Conservation (phyloP, 2,329 filamentous ascomycete species). For the Paraphaeosphaeria sporulosa region DNA sequence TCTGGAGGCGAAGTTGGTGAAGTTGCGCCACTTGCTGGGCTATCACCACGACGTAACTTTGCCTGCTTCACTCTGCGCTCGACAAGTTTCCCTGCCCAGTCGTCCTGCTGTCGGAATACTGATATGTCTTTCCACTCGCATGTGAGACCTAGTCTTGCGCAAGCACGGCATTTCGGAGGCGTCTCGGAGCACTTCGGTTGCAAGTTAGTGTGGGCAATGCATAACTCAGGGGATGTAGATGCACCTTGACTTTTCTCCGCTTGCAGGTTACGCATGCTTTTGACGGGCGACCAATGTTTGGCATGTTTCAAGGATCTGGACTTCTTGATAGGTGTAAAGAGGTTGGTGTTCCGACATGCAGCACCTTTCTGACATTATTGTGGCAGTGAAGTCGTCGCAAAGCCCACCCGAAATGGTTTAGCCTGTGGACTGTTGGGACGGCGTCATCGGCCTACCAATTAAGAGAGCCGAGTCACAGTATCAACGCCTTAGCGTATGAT, state of each 20-base stretch:
- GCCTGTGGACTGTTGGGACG: not conserved
- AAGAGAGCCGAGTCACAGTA: not conserved
- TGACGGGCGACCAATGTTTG: conserved; percentile 3
- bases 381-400: conserved; percentile 7
- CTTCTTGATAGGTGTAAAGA: not conserved
- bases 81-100: conserved; percentile 2
- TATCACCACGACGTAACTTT: conserved; percentile 1
- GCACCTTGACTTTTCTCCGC: conserved; percentile 8
- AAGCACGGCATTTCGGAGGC: not conserved
- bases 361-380: not conserved
- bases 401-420: conserved; percentile 17
- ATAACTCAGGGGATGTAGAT: not conserved
- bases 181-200: conserved; percentile 3
- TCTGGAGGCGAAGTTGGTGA: too few relatives aligned
- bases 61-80: conserved; percentile 9
- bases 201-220: not conserved
- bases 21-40: not conserved
- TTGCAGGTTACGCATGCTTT: not conserved
- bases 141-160: not conserved
- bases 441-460: not conserved
- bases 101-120: conserved; percentile 1
- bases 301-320: not conserved
- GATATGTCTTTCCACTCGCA: conserved; percentile 6
- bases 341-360: conserved; percentile 2
- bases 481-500: not conserved